Conservation (phyloP, 1,139 yeast species). For the Yamadazyma songkhlaensis region DNA sequence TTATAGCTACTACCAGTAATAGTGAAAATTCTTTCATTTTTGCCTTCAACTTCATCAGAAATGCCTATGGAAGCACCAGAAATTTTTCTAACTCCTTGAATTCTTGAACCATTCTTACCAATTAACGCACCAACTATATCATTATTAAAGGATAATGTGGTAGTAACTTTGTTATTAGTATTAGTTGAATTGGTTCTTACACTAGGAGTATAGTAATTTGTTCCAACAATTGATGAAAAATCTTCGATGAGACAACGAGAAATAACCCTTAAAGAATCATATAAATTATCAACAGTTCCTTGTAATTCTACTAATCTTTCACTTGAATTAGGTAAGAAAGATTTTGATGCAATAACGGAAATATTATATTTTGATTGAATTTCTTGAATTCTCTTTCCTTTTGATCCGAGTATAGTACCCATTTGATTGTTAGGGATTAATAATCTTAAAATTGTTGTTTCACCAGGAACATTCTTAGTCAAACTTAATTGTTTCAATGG, state of each 20-base stretch:
- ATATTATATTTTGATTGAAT: constrained; percentile 70
- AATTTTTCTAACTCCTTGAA: constrained; percentile 79
- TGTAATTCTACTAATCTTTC: constrained; percentile 89
- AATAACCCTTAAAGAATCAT: constrained; percentile 56
- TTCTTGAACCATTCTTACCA: constrained; percentile 83
- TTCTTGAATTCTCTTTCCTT: constrained; percentile 77
- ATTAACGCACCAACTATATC: constrained; percentile 89
- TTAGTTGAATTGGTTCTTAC: constrained; percentile 4
- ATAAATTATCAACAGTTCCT: constrained; percentile 68
- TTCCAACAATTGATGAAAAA: constrained; percentile 62
- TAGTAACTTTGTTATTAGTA: constrained; percentile 14
- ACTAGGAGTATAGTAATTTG: constrained; percentile 61
- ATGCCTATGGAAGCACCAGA: constrained; percentile 82
- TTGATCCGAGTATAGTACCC: constrained; percentile 89
- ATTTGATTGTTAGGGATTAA: constrained; percentile 83
- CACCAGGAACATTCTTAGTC: constrained; percentile 49
- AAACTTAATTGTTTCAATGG: constrained; percentile 61
- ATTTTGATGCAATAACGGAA: constrained; percentile 86
- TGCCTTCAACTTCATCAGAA: constrained; percentile 65
- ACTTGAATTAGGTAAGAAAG: constrained; percentile 76
- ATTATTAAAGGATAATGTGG: constrained; percentile 61
- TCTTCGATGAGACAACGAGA: constrained; percentile 77
- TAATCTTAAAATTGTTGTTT: constrained; percentile 61
- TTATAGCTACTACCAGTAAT: constrained; percentile 64
- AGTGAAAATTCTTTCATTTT: constrained; percentile 68